Base-by-base conservation (phyloP, 306 rosid species). In the Sicyos baderoa region DNA sequence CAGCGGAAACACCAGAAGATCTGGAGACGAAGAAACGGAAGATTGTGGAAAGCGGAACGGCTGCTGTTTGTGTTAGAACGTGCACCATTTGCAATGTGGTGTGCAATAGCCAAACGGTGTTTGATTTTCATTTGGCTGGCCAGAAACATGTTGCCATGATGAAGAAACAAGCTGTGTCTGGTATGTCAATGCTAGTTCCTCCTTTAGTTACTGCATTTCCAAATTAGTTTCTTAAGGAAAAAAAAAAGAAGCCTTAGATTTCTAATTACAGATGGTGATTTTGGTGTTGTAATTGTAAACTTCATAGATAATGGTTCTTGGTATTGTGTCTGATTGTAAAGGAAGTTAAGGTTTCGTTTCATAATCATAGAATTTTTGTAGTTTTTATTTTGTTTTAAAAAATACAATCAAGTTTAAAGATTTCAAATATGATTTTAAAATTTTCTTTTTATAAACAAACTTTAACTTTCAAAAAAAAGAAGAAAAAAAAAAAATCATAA, bases 41-140 rank as follows among this genome's bases (percentile, higher is more conserved):
- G 81, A 53, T 89, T 54, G 51, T 85, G 6, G 75, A 66, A 51
- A 78, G 81, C 29, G 94, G 91, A 12, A 79, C 82, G 27, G 78
- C 74, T 6, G 86, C 69, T 4, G 37, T n/a, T 54, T 72, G 73
- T 29, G 76, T 85, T 56, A 85, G 75, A 74, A 48, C 54, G 7
- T 84, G 96, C 76, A 71, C 69, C 4, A 40, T 84, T 23, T 89
- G 94, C 76, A 85, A 82, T 66, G 96, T 89, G 71, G 91, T 85
- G 42, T 89, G 96, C 72, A 85, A 89, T 68, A 87, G 94, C 76
- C 72, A 79, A 47, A 78, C 66, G 0, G 91, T 84, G 18, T 84
- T 70, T 57, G 29, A 68, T 37, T 61, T 47, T 61, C 91, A 89
- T 77, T 82, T 89, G n/a, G 9, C 56, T 4, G 90, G 96, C 9